Percentiles rank a stretch among this genome's conserved stretches.
Conservation (phyloP, 352 stramenopile species). For the Phytophthora macrochlamydospora region DNA sequence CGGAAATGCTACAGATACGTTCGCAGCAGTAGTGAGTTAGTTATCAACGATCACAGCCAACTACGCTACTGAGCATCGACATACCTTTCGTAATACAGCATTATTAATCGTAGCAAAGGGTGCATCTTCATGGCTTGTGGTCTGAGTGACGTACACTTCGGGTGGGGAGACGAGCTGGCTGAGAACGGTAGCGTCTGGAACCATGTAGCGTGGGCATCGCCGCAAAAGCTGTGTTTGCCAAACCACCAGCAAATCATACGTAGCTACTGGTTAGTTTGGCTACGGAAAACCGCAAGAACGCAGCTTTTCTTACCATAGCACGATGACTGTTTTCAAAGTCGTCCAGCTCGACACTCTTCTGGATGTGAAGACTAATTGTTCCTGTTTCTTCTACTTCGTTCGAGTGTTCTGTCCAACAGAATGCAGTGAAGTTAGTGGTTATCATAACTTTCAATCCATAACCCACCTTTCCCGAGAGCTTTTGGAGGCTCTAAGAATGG, state of each 20-base stretch:
- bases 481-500: slow-evolving; percentile 60
- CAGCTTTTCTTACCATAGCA: slow-evolving; percentile 36
- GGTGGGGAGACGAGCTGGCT: slow-evolving; percentile 65
- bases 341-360: slow-evolving; percentile 52
- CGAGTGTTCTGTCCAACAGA: slow-evolving; percentile 7
- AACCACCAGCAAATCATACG: neutral
- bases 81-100: slow-evolving; percentile 77
- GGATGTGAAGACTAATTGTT: slow-evolving; percentile 58
- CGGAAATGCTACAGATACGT: slow-evolving; percentile 70
- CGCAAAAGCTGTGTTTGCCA: slow-evolving; percentile 49
- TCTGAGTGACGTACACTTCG: slow-evolving; percentile 53
- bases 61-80: neutral
- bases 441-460: slow-evolving; percentile 1
- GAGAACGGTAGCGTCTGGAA: slow-evolving; percentile 63
- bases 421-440: too few species aligned
- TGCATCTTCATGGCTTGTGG: slow-evolving; percentile 59
- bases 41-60: neutral
- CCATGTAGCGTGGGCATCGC: slow-evolving; percentile 59
- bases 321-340: slow-evolving; percentile 42
- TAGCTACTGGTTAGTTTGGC: slow-evolving; percentile 9
- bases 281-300: slow-evolving; percentile 2
- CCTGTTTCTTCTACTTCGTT: slow-evolving; percentile 37
- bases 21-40: neutral
- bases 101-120: slow-evolving; percentile 87
- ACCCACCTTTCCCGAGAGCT: slow-evolving; percentile 20